phyloP scores from a whole-genome alignment of 208 protist species.

The Wallacemonas sp. region DNA sequence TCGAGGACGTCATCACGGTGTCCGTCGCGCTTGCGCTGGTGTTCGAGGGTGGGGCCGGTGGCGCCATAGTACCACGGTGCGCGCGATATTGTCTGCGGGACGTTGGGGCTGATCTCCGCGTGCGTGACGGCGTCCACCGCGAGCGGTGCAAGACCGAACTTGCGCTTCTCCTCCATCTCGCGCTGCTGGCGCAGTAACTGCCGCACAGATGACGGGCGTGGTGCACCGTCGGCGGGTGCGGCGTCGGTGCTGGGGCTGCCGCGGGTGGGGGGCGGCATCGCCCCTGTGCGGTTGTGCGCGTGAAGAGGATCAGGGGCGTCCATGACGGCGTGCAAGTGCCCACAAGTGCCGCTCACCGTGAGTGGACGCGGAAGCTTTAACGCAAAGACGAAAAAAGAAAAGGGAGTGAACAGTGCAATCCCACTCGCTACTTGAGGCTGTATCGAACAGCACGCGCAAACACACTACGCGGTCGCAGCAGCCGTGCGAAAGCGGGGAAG shows the following conservation, averaged over 20 bases:
- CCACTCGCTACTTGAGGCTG: too few species aligned
- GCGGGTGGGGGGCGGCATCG: background rate
- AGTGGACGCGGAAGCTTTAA: too few species aligned
- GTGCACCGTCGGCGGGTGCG: background rate
- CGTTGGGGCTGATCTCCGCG: conserved; percentile 97
- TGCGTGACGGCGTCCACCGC: conserved; percentile 75
- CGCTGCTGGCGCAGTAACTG: conserved; percentile 72
- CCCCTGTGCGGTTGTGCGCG: background rate
- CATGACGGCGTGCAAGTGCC: too few species aligned
- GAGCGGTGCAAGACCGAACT: conserved; percentile 82
- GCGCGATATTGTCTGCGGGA: conserved; percentile 97
- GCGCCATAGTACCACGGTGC: conserved; percentile 96
- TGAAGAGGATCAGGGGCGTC: background rate
- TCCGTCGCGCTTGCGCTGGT: conserved; percentile 71
- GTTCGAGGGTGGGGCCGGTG: conserved; percentile 80
- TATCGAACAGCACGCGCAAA: too few species aligned
- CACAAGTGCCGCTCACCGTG: too few species aligned
- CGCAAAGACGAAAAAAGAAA: too few species aligned
- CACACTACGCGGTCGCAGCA: too few species aligned
- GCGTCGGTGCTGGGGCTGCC: too few species aligned
- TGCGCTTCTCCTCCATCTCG: conserved; percentile 87
- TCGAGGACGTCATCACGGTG: conserved; percentile 31
- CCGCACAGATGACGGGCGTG: conserved; percentile 33
- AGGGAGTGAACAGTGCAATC: too few species aligned
- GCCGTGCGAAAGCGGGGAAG: too few species aligned